Percentiles rank a stretch among this genome's conserved stretches.
Evolutionary conservation across 306 rosid species (phyloP).

Genomic region (Cercis canadensis): DNA sequence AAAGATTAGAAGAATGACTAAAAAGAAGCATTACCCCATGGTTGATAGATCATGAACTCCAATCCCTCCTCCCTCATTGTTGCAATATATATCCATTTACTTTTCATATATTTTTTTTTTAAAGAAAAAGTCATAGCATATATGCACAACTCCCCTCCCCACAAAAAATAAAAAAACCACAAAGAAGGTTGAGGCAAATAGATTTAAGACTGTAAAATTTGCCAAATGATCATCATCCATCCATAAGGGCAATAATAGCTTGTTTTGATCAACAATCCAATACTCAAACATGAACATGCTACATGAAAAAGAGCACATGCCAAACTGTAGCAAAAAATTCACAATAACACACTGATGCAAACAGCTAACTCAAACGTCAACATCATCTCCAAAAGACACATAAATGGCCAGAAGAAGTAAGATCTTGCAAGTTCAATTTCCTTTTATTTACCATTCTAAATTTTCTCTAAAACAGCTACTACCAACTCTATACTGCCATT

Average conservation of each 20-base stretch:
- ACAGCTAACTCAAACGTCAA: conserved; percentile 21
- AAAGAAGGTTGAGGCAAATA: too few species aligned
- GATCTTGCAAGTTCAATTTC: conserved; percentile 26
- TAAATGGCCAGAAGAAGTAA: conserved; percentile 33
- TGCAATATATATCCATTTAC: too few species aligned
- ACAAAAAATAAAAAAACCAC: too few species aligned
- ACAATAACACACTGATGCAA: conserved; percentile 19
- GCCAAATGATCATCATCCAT: conserved; percentile 22
- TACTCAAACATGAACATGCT: conserved; percentile 27
- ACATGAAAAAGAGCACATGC: conserved; percentile 27
- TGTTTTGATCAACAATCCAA: conserved; percentile 28
- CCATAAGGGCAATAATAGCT: conserved; percentile 1
- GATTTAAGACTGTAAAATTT: neutral
- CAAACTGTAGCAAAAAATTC: conserved; percentile 16
- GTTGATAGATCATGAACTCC: too few species aligned
- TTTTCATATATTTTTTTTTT: too few species aligned
- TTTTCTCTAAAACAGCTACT: conserved; percentile 33
- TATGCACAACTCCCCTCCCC: too few species aligned
- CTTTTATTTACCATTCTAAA: conserved; percentile 22
- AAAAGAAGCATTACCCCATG: too few species aligned
- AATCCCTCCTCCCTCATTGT: too few species aligned
- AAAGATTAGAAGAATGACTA: too few species aligned
- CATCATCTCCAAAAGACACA: conserved; percentile 33
- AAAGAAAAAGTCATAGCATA: too few species aligned
- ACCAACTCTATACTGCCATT: conserved; percentile 9